Conservation (phyloP, 441 rosid genomes). For the Erodium moschatum region DNA sequence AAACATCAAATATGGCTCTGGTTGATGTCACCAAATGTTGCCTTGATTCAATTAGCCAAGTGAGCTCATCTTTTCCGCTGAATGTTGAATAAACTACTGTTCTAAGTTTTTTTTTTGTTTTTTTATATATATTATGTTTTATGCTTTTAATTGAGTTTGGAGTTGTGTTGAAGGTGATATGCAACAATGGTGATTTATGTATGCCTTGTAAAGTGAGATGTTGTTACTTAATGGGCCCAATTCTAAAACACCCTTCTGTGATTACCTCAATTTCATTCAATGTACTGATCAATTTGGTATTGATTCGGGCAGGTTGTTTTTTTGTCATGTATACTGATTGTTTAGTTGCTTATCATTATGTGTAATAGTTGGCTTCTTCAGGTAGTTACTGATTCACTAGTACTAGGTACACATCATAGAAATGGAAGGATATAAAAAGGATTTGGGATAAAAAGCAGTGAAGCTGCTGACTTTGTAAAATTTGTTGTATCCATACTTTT, state of each 20-base stretch:
- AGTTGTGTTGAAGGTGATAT: conserved; percentile 8
- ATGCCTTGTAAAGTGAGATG: background rate
- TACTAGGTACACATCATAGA: background rate
- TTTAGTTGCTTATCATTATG: background rate
- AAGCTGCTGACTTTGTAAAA: background rate
- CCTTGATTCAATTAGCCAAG: conserved; percentile 71
- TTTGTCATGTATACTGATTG: background rate
- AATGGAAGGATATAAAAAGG: background rate
- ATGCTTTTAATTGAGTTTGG: background rate
- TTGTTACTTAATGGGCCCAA: background rate
- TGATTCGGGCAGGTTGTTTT: background rate
- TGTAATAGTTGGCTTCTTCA: background rate
- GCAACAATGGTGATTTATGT: conserved; percentile 7
- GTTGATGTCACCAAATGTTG: conserved; percentile 64
- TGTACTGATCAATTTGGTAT: background rate
- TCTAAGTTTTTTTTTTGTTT: background rate
- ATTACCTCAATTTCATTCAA: background rate
- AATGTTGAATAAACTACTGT: background rate
- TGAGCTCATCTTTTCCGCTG: conserved; percentile 24
- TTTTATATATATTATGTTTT: background rate
- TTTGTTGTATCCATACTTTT: background rate
- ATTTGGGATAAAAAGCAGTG: background rate
- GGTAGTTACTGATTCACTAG: background rate
- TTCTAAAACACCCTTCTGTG: background rate
- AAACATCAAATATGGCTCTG: conserved; percentile 41